phyloP scores from a whole-genome alignment of 768 basidiomycete genomes.

The Auricularia heimuer region DNA sequence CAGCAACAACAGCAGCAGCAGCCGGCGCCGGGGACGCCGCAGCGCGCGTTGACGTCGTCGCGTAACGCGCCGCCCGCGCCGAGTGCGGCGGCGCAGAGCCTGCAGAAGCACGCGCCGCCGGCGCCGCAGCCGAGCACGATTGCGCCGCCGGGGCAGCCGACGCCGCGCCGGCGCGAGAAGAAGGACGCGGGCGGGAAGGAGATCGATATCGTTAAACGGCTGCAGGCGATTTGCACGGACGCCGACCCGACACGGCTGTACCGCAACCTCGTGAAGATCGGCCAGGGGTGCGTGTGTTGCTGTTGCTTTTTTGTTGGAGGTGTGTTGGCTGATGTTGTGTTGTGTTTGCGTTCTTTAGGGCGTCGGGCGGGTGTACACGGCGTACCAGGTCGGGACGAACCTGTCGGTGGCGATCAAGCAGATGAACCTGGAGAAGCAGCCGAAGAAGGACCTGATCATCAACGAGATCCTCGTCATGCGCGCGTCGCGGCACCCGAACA shows the following conservation, averaged over 20 bases:
- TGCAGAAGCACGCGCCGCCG: slow-evolving; percentile 20
- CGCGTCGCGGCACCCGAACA: slow-evolving; percentile 92
- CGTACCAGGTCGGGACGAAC: slow-evolving; percentile 94
- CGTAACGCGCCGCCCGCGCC: slow-evolving; percentile 32
- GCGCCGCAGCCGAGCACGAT: slow-evolving; percentile 41
- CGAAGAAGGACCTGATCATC: slow-evolving; percentile 99
- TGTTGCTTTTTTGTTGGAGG: neutral
- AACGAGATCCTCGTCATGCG: slow-evolving; percentile 99
- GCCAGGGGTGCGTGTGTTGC: slow-evolving; percentile 69
- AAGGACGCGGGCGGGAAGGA: slow-evolving; percentile 46
- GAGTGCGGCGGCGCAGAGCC: slow-evolving; percentile 47
- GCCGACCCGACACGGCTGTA: slow-evolving; percentile 94
- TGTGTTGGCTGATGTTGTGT: too few species aligned
- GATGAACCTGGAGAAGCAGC: slow-evolving; percentile 99
- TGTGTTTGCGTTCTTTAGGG: slow-evolving; percentile 35
- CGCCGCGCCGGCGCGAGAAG: slow-evolving; percentile 79
- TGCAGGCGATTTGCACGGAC: slow-evolving; percentile 93
- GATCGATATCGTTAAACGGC: slow-evolving; percentile 74
- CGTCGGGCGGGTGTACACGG: slow-evolving; percentile 98
- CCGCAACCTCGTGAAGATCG: slow-evolving; percentile 89
- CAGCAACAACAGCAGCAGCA: slow-evolving; percentile 11
- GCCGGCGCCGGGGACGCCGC: slow-evolving; percentile 53
- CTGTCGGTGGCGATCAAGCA: slow-evolving; percentile 96
- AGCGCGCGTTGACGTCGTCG: slow-evolving; percentile 16
- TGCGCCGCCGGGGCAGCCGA: slow-evolving; percentile 53